Base-by-base conservation (phyloP, 148 eudicot species). In the Camellia sinensis region DNA sequence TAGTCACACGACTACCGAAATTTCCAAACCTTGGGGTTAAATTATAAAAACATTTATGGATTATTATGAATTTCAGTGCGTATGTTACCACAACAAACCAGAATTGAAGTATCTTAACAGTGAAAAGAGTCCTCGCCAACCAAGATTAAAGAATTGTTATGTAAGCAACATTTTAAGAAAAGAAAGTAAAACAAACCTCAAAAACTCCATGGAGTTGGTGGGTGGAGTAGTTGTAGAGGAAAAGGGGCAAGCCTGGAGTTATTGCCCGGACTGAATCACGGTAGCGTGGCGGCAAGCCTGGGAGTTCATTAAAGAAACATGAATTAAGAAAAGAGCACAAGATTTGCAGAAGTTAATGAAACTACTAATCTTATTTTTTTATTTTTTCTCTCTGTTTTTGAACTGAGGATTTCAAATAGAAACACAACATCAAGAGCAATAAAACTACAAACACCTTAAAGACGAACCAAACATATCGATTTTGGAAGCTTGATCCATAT, bases 201-300 rank as follows among this genome's bases (percentile, higher is more conserved):
- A 92, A 96, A 80, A 96, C 76, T 44, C 99, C 99, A 87, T 96
- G 99, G 80, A 96, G 98, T 79, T 96, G 98, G 87, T 96, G 99
- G 75, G 99, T 96, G 74, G 99, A 94, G 89, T 96, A 96, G 88
- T 96, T 96, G 91, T 96, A 96, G 41, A 96, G 95, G 81, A 96
- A 96, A 86, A 96, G 97, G 56, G 99, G 99, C 77, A 96, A 80
- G 74, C 99, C 99, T n/a, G 99, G 99, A 44, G 98, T 94, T 48
- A 94, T 94, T 43, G 90, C 89, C 75, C 99, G 88, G 63, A 96
- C 99, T 59, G 99, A 96, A 83, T 96, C 99, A 4, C 99, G 93
- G 83, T 96, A 96, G 21, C 98, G 94, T 48, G 97, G 98, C 45
- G 99, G 99, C 85, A 96, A 89, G 67, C 99, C 97, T 93, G 87